These are phyloP conservation scores for Botrytis byssoidea DNA, from an alignment of 2,329 filamentous ascomycete genomes.

Conservation along the genomic window DNA sequence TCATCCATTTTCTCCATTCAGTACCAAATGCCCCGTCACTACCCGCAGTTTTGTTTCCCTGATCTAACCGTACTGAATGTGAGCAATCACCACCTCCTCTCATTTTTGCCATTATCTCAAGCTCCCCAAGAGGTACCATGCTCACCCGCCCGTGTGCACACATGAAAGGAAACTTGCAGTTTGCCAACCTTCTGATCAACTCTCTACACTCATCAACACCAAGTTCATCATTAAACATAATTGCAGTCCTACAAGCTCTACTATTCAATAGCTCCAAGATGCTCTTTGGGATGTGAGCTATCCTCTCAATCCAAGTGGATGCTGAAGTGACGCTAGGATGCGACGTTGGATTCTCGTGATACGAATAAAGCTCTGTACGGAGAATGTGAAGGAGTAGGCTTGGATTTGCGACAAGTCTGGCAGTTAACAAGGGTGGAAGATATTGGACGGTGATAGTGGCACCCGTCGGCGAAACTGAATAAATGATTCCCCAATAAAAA, in stretches of 20 bases:
- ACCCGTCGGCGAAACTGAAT: constrained; percentile 33
- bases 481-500: constrained; percentile 68
- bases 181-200: constrained; percentile 57
- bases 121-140: constrained; percentile 60
- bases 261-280: constrained; percentile 77
- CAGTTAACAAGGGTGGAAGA: constrained; percentile 70
- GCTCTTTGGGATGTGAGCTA: constrained; percentile 70
- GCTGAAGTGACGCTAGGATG: constrained; percentile 26
- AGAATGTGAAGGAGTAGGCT: constrained; percentile 71
- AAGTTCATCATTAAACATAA: constrained; percentile 82
- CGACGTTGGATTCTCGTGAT: constrained; percentile 35
- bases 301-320: constrained; percentile 55
- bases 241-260: constrained; percentile 72
- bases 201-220: constrained; percentile 54
- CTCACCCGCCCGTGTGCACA: constrained; percentile 77
- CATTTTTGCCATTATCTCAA: constrained; percentile 33
- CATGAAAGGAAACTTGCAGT: constrained; percentile 73
- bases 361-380: constrained; percentile 69
- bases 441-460: constrained; percentile 49
- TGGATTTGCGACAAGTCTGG: constrained; percentile 73
- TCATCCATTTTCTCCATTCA: constrained; percentile 12
- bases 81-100: background rate
- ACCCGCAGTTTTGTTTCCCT: background rate
- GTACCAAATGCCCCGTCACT: background rate
- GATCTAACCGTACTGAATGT: too few relatives aligned